Base-by-base conservation (phyloP, 192 early-diverging fungal species). In the Coemansia sp. region DNA sequence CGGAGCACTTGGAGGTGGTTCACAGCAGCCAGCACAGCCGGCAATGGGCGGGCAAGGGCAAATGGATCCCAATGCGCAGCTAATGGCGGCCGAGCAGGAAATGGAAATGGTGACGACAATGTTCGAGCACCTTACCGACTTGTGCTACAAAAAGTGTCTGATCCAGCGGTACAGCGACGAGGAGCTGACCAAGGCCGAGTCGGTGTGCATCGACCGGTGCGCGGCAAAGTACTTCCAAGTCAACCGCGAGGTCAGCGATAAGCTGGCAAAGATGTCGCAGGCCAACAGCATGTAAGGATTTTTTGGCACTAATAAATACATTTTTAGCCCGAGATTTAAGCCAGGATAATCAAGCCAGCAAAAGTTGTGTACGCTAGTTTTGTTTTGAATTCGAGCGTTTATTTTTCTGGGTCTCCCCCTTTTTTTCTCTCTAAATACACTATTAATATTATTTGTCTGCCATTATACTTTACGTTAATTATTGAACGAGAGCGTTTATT, bases 181-280 rank as follows among this genome's bases (percentile, higher is more conserved):
- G 49, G 89, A 92, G 55, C 81, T 96, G 62, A 91, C 91, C 68
- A 96, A 96, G 80, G 94, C 93, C 58, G 94, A 96, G 79, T 86
- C 88, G 8, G 91, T 93, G 23, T 96, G 94, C 72, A 83, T 91
- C 41, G 94, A 96, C 71, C 89, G 94, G 47, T 96, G 94, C 57
- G 91, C 91, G 6, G 74, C 87, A 27, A 96, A 96, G 82, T 96
- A 89, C 76, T 89, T 93, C 75, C 88, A 88, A 55, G 87, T 93
- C 61, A 89, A 91, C 68, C 85, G 82, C 65, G 83, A 86, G 35
- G 78, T 93, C 61, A 88, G 89, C 29, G 83, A 89, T 70, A 90
- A 91, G 76, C 82, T 94, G 64, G 82, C 89, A 57, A 80, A 90
- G 55, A 58, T 72, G 11, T 68, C 80, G 60, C 70, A 22, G 65